Evolutionary conservation across 2,329 filamentous ascomycete genomes (phyloP).

Genomic region (Penicillium corylophilum): DNA sequence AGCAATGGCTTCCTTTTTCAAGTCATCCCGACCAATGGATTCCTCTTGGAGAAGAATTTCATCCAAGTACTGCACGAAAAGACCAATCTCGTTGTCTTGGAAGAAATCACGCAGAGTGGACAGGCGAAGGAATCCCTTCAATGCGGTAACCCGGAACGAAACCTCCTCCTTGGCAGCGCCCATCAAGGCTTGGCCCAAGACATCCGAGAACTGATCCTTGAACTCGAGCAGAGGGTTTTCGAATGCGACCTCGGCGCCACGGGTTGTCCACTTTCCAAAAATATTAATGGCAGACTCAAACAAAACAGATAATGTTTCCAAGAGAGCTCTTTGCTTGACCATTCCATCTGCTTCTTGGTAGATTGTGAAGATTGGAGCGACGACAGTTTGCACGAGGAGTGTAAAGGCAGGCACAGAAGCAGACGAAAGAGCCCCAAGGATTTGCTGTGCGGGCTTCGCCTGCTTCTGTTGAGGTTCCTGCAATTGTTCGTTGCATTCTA

Average conservation of each 20-base stretch:
- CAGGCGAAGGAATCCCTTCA: conserved; percentile 49
- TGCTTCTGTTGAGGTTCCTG: conserved; percentile 69
- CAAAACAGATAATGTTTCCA: conserved; percentile 61
- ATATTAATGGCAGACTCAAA: conserved; percentile 58
- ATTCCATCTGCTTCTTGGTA: conserved; percentile 63
- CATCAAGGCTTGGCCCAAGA: conserved; percentile 58
- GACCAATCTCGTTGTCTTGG: conserved; percentile 52
- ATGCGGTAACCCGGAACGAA: conserved; percentile 50
- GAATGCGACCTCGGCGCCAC: conserved; percentile 35
- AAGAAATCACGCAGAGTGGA: conserved; percentile 49
- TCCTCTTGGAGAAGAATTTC: conserved; percentile 62
- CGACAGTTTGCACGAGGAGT: conserved; percentile 54
- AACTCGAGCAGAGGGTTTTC: conserved; percentile 49
- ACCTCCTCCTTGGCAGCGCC: conserved; percentile 52
- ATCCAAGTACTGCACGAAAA: conserved; percentile 58
- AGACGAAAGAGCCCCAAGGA: conserved; percentile 57
- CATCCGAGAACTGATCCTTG: conserved; percentile 52
- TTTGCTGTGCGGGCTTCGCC: conserved; percentile 62
- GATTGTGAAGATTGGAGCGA: conserved; percentile 59
- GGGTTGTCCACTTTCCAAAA: conserved; percentile 56
- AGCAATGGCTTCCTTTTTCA: conserved; percentile 59
- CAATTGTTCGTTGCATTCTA: conserved; percentile 67
- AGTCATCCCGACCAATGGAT: conserved; percentile 54
- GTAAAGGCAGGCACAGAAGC: conserved; percentile 57
- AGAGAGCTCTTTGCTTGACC: conserved; percentile 60